These are phyloP conservation scores for Besnoitia besnoiti DNA, from an alignment of 169 alveolate species.

Conservation along the genomic window DNA sequence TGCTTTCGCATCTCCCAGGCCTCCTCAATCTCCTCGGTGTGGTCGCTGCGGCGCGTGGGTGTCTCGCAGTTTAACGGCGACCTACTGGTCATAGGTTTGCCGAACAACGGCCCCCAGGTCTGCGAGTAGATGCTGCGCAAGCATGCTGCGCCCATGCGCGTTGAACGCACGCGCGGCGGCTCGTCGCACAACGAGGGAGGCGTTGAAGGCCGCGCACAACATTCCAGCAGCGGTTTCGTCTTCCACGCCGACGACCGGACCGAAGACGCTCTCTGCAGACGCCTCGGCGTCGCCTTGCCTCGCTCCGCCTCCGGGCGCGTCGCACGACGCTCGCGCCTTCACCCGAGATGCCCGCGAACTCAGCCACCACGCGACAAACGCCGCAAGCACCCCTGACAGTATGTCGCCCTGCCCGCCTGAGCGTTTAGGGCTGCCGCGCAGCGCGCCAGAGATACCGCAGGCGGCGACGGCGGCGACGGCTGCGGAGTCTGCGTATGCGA, in stretches of 20 bases:
- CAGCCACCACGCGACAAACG: constrained; percentile 37
- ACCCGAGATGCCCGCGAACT: not conserved
- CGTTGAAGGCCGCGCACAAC: constrained; percentile 10
- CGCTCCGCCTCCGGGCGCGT: not conserved
- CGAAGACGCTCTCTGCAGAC: not conserved
- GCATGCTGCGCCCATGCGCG: constrained; percentile 36
- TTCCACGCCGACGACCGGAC: not conserved
- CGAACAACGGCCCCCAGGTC: not conserved
- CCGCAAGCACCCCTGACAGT: constrained; percentile 49
- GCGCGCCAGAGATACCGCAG: not conserved
- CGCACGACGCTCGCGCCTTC: not conserved
- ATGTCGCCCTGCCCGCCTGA: constrained; percentile 65
- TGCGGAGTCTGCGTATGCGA: not conserved
- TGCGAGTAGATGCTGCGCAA: constrained; percentile 18
- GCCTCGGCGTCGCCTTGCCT: not conserved
- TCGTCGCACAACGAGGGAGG: constrained; percentile 34
- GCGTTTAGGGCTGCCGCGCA: constrained; percentile 49
- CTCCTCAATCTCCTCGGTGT: no score
- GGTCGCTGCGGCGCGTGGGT: no score
- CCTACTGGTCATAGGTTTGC: not conserved
- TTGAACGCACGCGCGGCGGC: constrained; percentile 49
- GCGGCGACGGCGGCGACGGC: not conserved
- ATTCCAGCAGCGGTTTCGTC: constrained; percentile 5
- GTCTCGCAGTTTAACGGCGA: no score
- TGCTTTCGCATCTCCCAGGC: no score